Base-by-base conservation (phyloP, 2,329 filamentous ascomycete species). In the Pseudonectria buxi region DNA sequence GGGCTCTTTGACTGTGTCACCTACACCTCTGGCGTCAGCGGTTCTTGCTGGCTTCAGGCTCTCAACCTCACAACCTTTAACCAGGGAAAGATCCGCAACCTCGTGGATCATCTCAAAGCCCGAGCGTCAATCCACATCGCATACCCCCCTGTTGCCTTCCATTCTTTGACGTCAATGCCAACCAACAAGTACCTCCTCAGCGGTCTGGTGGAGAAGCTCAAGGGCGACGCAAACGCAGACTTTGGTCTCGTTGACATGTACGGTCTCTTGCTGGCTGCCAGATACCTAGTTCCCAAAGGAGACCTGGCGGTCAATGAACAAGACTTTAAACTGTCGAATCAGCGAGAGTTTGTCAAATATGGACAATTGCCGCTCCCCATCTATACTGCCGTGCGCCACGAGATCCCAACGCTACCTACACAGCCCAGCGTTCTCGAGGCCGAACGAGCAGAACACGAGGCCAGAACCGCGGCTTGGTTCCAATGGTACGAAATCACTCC, bases 401-500 rank as follows among this genome's bases (percentile, higher is more conserved):
- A 98, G 58, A 96, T 98, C 15, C 92, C 90, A 0, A 66, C 81
- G 7, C 59, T 78, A 7, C 71, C 72, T 6, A 36, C 44, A 5
- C 35, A 46, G 25, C 38, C 28, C 11, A 32, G 32, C 27, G 14
- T 48, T 32, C 14, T 55, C 53, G 30, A 62, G 24, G 35, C 68
- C 1, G 71, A 80, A 40, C 60, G 63, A 14, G 69, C 65, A 1
- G 74, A 78, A 46, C 65, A 69, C 45, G 58, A 65, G 33, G 67
- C 73, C 9, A 77, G 64, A 52, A 70, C 72, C 40, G 83, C 94
- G 53, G 74, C 87, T 3, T 96, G 89, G 86, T 98, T 96, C 51
- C 90, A 98, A 52, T 96, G 92, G 90, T 95, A 92, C 49, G 92
- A 98, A 54, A 83, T 90, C 51, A 94, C 87, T 0, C 90, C 90